phyloP scores from a whole-genome alignment of 306 rosid genomes.

The Vicia villosa region DNA sequence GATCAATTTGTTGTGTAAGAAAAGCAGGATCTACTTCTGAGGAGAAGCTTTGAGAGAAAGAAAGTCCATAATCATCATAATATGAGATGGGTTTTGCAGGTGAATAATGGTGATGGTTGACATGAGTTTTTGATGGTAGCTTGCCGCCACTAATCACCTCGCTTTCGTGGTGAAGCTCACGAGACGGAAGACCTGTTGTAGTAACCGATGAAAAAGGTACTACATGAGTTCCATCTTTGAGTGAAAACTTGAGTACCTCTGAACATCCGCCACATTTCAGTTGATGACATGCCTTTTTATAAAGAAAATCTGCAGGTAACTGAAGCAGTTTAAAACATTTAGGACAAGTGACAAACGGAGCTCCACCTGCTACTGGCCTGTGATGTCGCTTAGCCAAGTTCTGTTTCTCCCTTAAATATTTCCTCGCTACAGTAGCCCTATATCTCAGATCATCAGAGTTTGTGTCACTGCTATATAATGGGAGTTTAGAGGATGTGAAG shows the following conservation, averaged over 20 bases:
- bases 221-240: conserved; percentile 56
- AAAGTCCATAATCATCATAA: conserved; percentile 59
- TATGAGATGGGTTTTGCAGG: conserved; percentile 56
- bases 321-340: conserved; percentile 66
- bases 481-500: conserved; percentile 44
- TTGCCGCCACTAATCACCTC: conserved; percentile 39
- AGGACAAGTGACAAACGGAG: conserved; percentile 79
- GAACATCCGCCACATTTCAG: conserved; percentile 86
- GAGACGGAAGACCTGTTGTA: conserved; percentile 48
- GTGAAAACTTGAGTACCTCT: conserved; percentile 73
- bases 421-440: conserved; percentile 45
- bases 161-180: conserved; percentile 41
- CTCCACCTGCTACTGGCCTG: conserved; percentile 82
- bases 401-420: conserved; percentile 50
- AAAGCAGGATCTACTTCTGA: conserved; percentile 56
- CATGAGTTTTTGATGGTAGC: conserved; percentile 43
- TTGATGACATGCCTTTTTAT: conserved; percentile 55
- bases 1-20: conserved; percentile 39
- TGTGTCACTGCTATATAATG: conserved; percentile 45
- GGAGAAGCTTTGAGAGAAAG: conserved; percentile 58
- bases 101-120: conserved; percentile 35
- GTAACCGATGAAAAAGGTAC: conserved; percentile 46
- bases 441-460: conserved; percentile 51
- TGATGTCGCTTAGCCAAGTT: conserved; percentile 61
- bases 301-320: conserved; percentile 80